Evolutionary conservation across 1,284 basidiomycete genomes (phyloP), one percentile per base, ranked within the genome.

Genomic region (Somion occarium): DNA sequence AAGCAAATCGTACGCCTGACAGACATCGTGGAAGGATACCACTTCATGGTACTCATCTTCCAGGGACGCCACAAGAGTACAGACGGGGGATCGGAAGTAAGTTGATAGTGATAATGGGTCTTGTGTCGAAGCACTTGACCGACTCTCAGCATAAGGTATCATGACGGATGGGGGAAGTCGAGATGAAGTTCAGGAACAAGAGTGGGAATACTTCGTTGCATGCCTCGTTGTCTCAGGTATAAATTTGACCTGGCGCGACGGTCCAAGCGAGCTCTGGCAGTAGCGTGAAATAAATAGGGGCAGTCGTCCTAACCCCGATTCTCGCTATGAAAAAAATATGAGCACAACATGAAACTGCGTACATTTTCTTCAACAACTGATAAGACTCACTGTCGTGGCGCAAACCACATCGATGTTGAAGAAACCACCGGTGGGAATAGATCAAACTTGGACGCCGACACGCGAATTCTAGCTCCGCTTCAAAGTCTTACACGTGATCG

Each of bases 1-100:
- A 30, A 48, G 34, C 3, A 30, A 38, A 22, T 18, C 18, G 46
- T 48, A 48, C 4, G 46, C 46, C 39, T 48, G 46, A 13, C 15
- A 11, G 15, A 41, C 4, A 41, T 48, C 46, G 23, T 38, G 19
- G 4, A 39, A n/a, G 37, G 46, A 38, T 11, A 48, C 19, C 3
- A 11, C 11, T 18, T 48, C 46, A 5, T 19, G 19, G 23, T n/a
- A 12, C 5, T 18, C 5, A 3, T 41, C 46, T 5, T 48, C 37
- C 27, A 48, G 20, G 9, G 46, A 38, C 22, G 38, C n/a, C 39
- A 42, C 7, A 7, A 34, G 30, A 7, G 30, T 34, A 7, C 7
- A 15, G 30, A 34, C 15, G 15, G 30, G 30, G 15, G 30, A 34
- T 34, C 30, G 30, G 15, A 34, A 34, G 30, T 34, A 34, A 34